Evolutionary conservation across 2,329 filamentous ascomycete species (phyloP).

Genomic region (Fusarium multiceps): DNA sequence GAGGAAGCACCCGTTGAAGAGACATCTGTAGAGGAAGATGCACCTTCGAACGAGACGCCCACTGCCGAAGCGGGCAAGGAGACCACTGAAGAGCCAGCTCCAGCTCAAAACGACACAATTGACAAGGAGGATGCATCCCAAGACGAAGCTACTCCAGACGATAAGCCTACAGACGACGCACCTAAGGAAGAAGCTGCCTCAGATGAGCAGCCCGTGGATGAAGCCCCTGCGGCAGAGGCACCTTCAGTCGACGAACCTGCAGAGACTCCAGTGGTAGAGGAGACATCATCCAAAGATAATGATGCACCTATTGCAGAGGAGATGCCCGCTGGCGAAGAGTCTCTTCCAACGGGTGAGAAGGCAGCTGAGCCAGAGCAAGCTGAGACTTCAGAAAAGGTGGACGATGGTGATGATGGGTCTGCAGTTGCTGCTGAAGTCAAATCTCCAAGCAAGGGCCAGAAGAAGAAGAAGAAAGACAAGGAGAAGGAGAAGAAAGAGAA

Average conservation of each 20-base stretch:
- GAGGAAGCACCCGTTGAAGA: slow-evolving; percentile 25
- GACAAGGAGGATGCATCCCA: slow-evolving; percentile 5
- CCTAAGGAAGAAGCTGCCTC: background rate
- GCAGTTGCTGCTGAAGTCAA: slow-evolving; percentile 21
- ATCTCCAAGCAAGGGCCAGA: slow-evolving; percentile 36
- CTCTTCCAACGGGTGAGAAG: background rate
- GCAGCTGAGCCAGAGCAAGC: slow-evolving; percentile 1
- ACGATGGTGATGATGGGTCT: slow-evolving; percentile 24
- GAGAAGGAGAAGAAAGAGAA: slow-evolving; percentile 32
- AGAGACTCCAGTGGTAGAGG: slow-evolving; percentile 6
- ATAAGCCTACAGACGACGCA: slow-evolving; percentile 4
- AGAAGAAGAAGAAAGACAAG: slow-evolving; percentile 54
- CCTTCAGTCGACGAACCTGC: slow-evolving; percentile 5
- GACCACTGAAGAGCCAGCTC: slow-evolving; percentile 7
- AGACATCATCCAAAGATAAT: background rate
- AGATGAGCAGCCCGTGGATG: background rate
- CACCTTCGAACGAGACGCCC: slow-evolving; percentile 7
- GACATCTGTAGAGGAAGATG: background rate
- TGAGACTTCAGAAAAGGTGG: slow-evolving; percentile 13
- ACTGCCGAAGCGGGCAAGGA: slow-evolving; percentile 12
- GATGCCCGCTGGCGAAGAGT: slow-evolving; percentile 1
- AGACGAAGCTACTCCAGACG: slow-evolving; percentile 4
- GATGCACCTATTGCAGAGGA: slow-evolving; percentile 5
- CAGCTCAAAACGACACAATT: slow-evolving; percentile 3
- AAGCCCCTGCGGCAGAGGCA: background rate